These are phyloP conservation scores for Usnea hakonensis DNA, from an alignment of 495 filamentous ascomycete species.

Conservation along the genomic window DNA sequence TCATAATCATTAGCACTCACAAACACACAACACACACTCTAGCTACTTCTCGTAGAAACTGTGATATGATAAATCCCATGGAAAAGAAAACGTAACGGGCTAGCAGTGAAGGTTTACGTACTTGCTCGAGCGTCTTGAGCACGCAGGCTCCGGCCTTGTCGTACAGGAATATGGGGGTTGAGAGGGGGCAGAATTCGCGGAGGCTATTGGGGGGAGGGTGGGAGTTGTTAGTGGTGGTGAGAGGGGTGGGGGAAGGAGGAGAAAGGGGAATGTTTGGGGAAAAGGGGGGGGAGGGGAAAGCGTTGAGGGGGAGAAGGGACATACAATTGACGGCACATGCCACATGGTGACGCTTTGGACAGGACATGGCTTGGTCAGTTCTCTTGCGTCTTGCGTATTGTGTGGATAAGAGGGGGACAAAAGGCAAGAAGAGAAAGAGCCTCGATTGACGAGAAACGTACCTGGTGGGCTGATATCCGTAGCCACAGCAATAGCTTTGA, in stretches of 20 bases:
- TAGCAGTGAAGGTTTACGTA: conserved; percentile 38
- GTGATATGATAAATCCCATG: too few species aligned
- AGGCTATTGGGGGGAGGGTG: conserved; percentile 45
- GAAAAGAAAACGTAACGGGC: too few species aligned
- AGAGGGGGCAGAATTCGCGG: conserved; percentile 63
- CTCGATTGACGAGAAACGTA: conserved; percentile 29
- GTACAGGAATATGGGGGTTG: conserved; percentile 84
- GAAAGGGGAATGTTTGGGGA: too few species aligned
- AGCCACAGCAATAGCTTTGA: conserved; percentile 79
- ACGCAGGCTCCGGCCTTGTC: conserved; percentile 61
- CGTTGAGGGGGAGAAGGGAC: conserved; percentile 20
- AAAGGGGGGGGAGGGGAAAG: background rate
- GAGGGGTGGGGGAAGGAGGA: background rate
- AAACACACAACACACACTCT: too few species aligned
- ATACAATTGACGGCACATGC: conserved; percentile 48
- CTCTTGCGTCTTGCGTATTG: too few species aligned
- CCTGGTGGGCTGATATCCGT: conserved; percentile 70
- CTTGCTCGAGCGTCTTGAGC: conserved; percentile 67
- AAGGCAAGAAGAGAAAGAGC: conserved; percentile 14
- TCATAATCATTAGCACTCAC: background rate
- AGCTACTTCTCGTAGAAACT: too few species aligned
- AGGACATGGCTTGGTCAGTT: background rate
- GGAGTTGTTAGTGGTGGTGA: background rate
- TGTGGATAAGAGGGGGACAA: background rate
- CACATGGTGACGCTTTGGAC: conserved; percentile 32